phyloP scores from a whole-genome alignment of 768 basidiomycete genomes.

The Tricholoma terreum region DNA sequence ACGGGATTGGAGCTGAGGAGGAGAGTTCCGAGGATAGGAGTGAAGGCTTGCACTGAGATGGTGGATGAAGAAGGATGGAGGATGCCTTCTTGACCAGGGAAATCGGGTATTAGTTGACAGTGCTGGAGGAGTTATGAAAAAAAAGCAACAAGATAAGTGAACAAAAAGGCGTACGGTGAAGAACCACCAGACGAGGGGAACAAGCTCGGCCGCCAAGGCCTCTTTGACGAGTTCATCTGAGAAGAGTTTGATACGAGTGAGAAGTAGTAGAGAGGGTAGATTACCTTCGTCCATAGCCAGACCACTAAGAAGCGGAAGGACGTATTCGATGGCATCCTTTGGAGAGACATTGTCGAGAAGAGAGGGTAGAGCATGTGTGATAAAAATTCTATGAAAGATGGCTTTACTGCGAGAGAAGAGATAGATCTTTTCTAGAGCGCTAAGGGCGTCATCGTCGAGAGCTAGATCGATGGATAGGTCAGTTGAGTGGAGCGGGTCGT shows the following conservation, averaged over 20 bases:
- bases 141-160: conserved; percentile 4
- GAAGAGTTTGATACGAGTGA: conserved; percentile 8
- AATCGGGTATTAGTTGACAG: conserved; percentile 63
- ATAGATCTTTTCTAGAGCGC: conserved; percentile 87
- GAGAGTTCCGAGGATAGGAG: conserved; percentile 85
- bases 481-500: conserved; percentile 35
- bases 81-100: conserved; percentile 29
- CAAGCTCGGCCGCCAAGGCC: conserved; percentile 76
- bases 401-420: conserved; percentile 80
- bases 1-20: conserved; percentile 75
- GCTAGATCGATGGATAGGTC: conserved; percentile 40
- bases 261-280: conserved; percentile 3
- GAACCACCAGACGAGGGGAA: conserved; percentile 91
- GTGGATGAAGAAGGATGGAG: conserved; percentile 36
- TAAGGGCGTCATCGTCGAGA: conserved; percentile 78
- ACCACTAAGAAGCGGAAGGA: conserved; percentile 82
- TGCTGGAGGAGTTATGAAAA: conserved; percentile 39
- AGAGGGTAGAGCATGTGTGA: conserved; percentile 78
- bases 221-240: conserved; percentile 87
- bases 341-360: conserved; percentile 77
- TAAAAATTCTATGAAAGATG: conserved; percentile 64
- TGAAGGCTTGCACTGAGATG: conserved; percentile 85
- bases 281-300: conserved; percentile 85
- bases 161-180: conserved; percentile 48
- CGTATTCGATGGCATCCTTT: conserved; percentile 88